Evolutionary conservation across 495 filamentous ascomycete species (phyloP), one percentile per base, ranked within the genome.

Genomic region (Diplogelasinospora grovesii): DNA sequence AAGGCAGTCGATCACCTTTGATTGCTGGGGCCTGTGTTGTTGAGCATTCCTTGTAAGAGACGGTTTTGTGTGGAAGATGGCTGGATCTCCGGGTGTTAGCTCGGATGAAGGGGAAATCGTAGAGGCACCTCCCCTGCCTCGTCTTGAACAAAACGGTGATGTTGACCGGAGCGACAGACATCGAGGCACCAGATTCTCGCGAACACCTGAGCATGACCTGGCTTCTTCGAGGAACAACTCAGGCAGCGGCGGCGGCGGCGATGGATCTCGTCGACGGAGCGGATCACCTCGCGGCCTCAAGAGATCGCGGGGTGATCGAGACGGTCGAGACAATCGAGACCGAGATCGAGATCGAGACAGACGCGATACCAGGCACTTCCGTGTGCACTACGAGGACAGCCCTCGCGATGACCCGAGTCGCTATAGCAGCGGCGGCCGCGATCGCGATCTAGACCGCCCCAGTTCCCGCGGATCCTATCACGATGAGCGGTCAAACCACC

Each of bases 21-120:
- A n/a, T n/a, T n/a, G n/a, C n/a, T n/a, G n/a, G n/a, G n/a, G n/a
- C n/a, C n/a, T n/a, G n/a, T n/a, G n/a, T n/a, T n/a, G n/a, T n/a
- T 32, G 29, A 16, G 8, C 29, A 5, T 5, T 5, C n/a, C n/a
- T n/a, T n/a, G n/a, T n/a, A n/a, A n/a, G n/a, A n/a, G n/a, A n/a
- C n/a, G n/a, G n/a, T n/a, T n/a, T n/a, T n/a, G n/a, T n/a, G 29
- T 32, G 32, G 10, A 7, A n/a, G 18, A 6, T 35, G 32, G 32
- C 32, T 35, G 28, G 28, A 31, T 69, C 70, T 59, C 71, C 74
- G 47, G 49, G 54, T 57, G 63, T 64, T 49, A 77, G 72, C 60
- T 76, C 75, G 57, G 77, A 79, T 68, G 85, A 94, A 70, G 89
- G 89, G 65, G 89, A 95, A 77, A 89, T 94, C 64, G 66, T 83